These are phyloP conservation scores for Plenodomus tracheiphilus DNA, from an alignment of 2,329 filamentous ascomycete species.

Conservation along the genomic window DNA sequence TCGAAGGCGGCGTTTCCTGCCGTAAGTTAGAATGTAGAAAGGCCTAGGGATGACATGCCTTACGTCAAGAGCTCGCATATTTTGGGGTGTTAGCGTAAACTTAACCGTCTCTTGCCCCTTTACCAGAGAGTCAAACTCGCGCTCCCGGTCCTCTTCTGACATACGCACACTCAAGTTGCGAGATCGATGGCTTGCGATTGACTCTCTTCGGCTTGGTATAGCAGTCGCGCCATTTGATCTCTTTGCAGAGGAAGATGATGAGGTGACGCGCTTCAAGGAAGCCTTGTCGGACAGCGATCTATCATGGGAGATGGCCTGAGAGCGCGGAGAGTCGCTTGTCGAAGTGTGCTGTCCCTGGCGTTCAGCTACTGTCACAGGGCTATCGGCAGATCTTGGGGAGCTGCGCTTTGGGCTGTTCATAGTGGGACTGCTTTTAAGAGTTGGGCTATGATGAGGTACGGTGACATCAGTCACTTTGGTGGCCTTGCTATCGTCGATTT, in stretches of 20 bases:
- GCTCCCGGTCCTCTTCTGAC: conserved; percentile 45
- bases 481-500: conserved; percentile 22
- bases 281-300: conserved; percentile 32
- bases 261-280: conserved; percentile 35
- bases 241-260: conserved; percentile 35
- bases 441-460: conserved; percentile 6
- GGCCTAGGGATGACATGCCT: conserved; percentile 22
- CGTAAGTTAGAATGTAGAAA: conserved; percentile 7
- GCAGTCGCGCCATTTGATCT: conserved; percentile 37
- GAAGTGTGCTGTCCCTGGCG: conserved; percentile 25
- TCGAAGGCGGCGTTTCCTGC: conserved; percentile 25
- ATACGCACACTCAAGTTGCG: conserved; percentile 35
- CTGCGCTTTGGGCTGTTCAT: conserved; percentile 20
- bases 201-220: conserved; percentile 39
- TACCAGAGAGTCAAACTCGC: conserved; percentile 54
- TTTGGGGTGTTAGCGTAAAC: conserved; percentile 54
- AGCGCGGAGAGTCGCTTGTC: conserved; percentile 26
- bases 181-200: conserved; percentile 36
- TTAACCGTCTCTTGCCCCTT: conserved; percentile 54
- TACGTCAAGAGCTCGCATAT: conserved; percentile 50
- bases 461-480: conserved; percentile 8
- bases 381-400: conserved; percentile 22
- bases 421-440: conserved; percentile 11
- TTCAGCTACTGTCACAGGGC: conserved; percentile 17
- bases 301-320: conserved; percentile 19